Base-by-base conservation (phyloP, 495 filamentous ascomycete genomes). In the Penicillium waksmanii region DNA sequence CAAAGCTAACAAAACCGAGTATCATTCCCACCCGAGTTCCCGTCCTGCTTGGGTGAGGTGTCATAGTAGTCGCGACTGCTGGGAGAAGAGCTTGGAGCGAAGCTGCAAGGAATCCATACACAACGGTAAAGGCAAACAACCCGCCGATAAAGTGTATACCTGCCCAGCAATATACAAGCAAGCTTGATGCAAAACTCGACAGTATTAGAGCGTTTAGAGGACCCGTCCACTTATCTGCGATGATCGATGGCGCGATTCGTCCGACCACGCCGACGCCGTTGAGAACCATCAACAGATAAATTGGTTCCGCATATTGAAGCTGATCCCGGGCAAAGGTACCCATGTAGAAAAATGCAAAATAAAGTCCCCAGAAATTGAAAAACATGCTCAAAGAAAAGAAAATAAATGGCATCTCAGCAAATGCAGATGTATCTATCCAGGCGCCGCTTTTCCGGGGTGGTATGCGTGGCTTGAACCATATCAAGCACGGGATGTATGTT, bases 21-120 rank as follows among this genome's bases (percentile, higher is more conserved):
- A 67, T 64, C 82, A 89, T 86, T 1, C 87, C 86, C 75, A 89
- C 80, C 27, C 85, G 73, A 4, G 83, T 84, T 0, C 87, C 86
- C 21, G 89, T 73, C 2, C 82, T 68, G 19, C 75, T 67, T 55
- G 85, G 65, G 55, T 84, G 76, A 19, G 68, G 55, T 10, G 51
- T 59, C 2, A 80, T 58, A 1, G 44, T 23, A 13, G 70, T 60
- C 13, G 79, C 50, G 12, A 70, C 67, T 3, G 68, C 48, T 1
- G 71, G 56, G 6, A 72, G 67, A 13, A 81, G 53, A 2, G 72
- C 70, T 2, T 75, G 73, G 12, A 78, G 68, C 2, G 67, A 69
- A 0, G 79, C 72, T 19, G 77, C 74, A 31, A 73, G 66, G 34
- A 75, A 69, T 0, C 81, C 80, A 49, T 79, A 80, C 15, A 84